Evolutionary conservation across 2,329 filamentous ascomycete genomes (phyloP).

Genomic region (Fusarium torreyae): DNA sequence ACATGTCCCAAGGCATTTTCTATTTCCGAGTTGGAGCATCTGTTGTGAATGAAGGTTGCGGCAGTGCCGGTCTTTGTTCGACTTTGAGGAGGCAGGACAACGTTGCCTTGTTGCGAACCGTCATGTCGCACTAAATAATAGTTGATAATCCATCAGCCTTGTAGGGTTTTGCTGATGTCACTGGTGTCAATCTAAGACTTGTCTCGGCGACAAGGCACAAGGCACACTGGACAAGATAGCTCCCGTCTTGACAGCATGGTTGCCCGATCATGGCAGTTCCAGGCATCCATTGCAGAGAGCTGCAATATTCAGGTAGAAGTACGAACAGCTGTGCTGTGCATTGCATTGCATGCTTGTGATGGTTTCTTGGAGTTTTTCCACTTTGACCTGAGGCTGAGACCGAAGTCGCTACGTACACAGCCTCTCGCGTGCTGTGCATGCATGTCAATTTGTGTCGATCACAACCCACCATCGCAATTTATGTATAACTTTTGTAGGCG

Average conservation of each 20-base stretch:
- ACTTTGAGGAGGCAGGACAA: constrained; percentile 28
- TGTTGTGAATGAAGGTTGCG: constrained; percentile 22
- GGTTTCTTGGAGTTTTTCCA: constrained; percentile 44
- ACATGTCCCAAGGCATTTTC: constrained; percentile 44
- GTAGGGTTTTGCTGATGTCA: constrained; percentile 48
- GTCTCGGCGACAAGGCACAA: constrained; percentile 34
- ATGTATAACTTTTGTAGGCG: neutral
- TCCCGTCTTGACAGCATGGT: constrained; percentile 9
- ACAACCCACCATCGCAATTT: constrained; percentile 10
- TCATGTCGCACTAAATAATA: constrained; percentile 7
- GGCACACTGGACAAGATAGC: constrained; percentile 29
- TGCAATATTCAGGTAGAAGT: constrained; percentile 28
- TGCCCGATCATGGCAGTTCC: constrained; percentile 12
- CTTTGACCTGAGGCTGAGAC: constrained; percentile 49
- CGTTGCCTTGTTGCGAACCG: constrained; percentile 11
- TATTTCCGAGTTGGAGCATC: constrained; percentile 27
- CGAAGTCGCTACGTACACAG: constrained; percentile 39
- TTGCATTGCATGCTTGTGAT: neutral
- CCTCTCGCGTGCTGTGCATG: constrained; percentile 31
- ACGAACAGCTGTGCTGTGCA: neutral
- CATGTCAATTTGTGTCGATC: constrained; percentile 32
- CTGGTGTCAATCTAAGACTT: constrained; percentile 39
- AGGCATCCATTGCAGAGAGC: constrained; percentile 21
- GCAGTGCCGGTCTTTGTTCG: constrained; percentile 36
- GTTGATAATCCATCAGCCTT: constrained; percentile 41